These are phyloP conservation scores for Endoconidiophora polonica DNA, from an alignment of 2,329 filamentous ascomycete genomes.

Conservation along the genomic window DNA sequence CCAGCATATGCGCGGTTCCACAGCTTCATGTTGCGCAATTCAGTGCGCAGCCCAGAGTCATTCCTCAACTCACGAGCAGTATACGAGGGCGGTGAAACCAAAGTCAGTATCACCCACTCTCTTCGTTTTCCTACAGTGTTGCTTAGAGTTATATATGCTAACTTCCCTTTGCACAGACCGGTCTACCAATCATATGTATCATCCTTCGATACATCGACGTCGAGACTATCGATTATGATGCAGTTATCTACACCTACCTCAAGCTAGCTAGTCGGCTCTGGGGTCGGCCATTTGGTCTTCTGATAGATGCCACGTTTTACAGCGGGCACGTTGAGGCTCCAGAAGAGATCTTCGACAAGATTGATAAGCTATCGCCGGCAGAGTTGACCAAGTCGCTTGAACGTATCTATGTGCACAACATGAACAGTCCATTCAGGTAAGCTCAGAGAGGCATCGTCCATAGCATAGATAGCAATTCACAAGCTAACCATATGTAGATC, in stretches of 20 bases:
- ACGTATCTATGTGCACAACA: conserved; percentile 53
- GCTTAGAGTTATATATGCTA: conserved; percentile 5
- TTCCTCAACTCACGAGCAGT: conserved; percentile 47
- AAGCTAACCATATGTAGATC: conserved; percentile 25
- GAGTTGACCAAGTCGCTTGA: conserved; percentile 43
- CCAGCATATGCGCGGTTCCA: conserved; percentile 52
- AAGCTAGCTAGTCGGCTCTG: conserved; percentile 55
- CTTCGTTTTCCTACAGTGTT: background rate
- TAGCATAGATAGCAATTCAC: background rate
- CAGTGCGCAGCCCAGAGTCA: conserved; percentile 47
- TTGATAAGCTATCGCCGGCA: conserved; percentile 44
- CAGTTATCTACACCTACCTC: conserved; percentile 49
- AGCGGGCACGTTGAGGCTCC: conserved; percentile 49
- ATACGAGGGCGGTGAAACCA: conserved; percentile 56
- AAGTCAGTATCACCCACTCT: conserved; percentile 23
- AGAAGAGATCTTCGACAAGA: conserved; percentile 46
- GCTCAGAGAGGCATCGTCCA: conserved; percentile 10
- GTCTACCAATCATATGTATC: conserved; percentile 50
- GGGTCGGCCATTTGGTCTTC: conserved; percentile 50
- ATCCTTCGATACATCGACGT: conserved; percentile 51
- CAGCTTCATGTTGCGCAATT: conserved; percentile 56
- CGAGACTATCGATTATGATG: conserved; percentile 48
- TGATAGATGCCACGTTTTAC: conserved; percentile 55
- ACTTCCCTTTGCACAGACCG: conserved; percentile 31
- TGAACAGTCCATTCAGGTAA: conserved; percentile 52